Percentiles rank a stretch among this genome's conserved stretches.
Conservation (phyloP, 2,329 filamentous ascomycete species). For the Monosporascus sp. region DNA sequence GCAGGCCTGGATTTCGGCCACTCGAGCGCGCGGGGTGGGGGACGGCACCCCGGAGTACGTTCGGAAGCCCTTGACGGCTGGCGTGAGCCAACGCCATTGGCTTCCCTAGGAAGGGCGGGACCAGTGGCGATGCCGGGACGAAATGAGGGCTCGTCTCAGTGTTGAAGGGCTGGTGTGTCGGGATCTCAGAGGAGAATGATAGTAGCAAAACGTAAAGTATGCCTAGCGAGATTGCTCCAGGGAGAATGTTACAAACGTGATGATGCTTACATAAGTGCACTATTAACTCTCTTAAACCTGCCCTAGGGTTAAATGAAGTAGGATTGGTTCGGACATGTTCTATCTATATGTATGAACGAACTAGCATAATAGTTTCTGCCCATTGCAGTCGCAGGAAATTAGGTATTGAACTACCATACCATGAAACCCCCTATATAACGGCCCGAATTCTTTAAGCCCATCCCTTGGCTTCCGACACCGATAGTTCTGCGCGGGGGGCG, state of each 20-base stretch:
- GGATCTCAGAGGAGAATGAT: too few species aligned
- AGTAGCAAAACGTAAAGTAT: too few species aligned
- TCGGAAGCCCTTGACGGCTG: background rate
- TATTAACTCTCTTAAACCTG: too few species aligned
- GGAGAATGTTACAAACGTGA: too few species aligned
- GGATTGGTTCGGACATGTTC: too few species aligned
- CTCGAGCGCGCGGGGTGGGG: background rate
- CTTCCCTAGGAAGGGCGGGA: background rate
- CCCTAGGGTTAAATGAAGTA: too few species aligned
- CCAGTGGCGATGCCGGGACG: background rate
- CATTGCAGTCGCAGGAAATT: background rate
- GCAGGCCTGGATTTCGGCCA: background rate
- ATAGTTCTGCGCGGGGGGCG: background rate
- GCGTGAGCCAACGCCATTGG: background rate
- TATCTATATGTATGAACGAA: background rate
- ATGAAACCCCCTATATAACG: background rate
- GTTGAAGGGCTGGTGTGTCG: too few species aligned
- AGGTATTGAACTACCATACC: background rate
- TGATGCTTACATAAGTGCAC: too few species aligned
- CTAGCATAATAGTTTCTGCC: background rate
- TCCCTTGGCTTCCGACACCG: slow-evolving; percentile 4
- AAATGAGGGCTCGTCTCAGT: background rate
- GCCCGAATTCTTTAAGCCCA: slow-evolving; percentile 8
- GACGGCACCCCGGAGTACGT: background rate
- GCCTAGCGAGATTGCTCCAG: too few species aligned